Evolutionary conservation across 352 stramenopile genomes (phyloP), one percentile per base, ranked within the genome.

Genomic region (Aphanomyces invadans): DNA sequence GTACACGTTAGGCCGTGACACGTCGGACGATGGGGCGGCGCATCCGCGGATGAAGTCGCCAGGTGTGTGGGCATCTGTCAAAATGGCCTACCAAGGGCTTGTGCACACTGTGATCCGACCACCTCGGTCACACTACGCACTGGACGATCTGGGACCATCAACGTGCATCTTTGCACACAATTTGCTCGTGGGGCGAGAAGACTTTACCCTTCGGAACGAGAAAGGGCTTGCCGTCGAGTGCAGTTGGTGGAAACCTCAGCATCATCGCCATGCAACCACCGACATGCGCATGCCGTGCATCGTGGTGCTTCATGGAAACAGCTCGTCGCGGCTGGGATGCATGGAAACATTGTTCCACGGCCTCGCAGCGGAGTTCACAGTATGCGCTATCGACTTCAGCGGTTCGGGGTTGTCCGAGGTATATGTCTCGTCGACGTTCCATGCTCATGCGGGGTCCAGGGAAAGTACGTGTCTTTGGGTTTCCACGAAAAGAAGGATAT

Each of bases 401-500:
- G 85, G 85, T 38, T 93, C 85, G 0, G 85, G 85, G 1, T 64
- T 91, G 9, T 93, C 85, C 0, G 69, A 87, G 52, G 70, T 75
- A 45, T 31, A 17, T n/a, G 7, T 55, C 4, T n/a, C 4, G 4
- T 60, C 26, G 5, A 32, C 60, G n/a, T 12, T 21, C 21, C 23
- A 2, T 54, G 1, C 9, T 71, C 42, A 17, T n/a, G 21, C n/a
- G 2, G 19, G 4, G 10, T 36, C 33, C 71, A 79, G 57, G 85
- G 85, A 51, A 90, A 93, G 57, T 93, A 91, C 46, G 85, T 93
- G 23, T 93, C 85, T 4, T 68, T 93, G 17, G 85, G 85, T 4
- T 90, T 81, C 65, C 83, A 93, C 49, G 85, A 93, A 45, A 76
- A 83, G 65, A 70, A 56, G 17, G 85, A 93, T 57, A 92, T 92